phyloP scores from a whole-genome alignment of 1,284 basidiomycete species.

The Ganoderma boninense region DNA sequence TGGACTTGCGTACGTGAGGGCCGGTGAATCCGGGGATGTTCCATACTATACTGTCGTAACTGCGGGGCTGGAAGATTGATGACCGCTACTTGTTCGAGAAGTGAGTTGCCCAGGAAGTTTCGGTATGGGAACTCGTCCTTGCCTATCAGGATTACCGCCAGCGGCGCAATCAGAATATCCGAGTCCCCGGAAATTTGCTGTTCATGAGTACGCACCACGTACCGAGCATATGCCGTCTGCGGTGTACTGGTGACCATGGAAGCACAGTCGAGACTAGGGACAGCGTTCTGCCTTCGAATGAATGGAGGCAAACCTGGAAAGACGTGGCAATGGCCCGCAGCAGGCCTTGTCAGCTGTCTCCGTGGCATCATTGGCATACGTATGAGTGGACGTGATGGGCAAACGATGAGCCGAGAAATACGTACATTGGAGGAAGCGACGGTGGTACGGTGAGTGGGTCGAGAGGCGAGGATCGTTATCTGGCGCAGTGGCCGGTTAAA shows the following conservation, averaged over 20 bases:
- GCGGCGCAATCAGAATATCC: background rate
- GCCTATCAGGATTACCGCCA: background rate
- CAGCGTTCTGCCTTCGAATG: background rate
- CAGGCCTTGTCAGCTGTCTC: background rate
- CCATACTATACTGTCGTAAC: conserved; percentile 7
- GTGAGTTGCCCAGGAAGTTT: background rate
- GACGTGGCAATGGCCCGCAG: background rate
- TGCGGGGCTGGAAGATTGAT: background rate
- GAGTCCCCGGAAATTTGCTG: background rate
- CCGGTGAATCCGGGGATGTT: conserved; percentile 4
- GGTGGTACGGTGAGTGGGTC: background rate
- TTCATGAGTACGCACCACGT: background rate
- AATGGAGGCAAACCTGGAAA: background rate
- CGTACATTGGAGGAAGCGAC: background rate
- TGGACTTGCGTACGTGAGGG: conserved; percentile 6
- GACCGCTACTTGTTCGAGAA: conserved; percentile 15
- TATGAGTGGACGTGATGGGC: background rate
- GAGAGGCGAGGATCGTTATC: conserved; percentile 7
- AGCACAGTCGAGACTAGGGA: background rate
- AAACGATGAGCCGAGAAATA: background rate
- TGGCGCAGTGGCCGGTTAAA: conserved; percentile 1
- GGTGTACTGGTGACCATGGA: background rate
- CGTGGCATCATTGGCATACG: background rate
- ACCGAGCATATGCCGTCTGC: background rate
- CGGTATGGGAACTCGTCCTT: background rate